Evolutionary conservation across 2,329 filamentous ascomycete genomes (phyloP), one percentile per base, ranked within the genome.

Genomic region (Furcasterigmium sp.): DNA sequence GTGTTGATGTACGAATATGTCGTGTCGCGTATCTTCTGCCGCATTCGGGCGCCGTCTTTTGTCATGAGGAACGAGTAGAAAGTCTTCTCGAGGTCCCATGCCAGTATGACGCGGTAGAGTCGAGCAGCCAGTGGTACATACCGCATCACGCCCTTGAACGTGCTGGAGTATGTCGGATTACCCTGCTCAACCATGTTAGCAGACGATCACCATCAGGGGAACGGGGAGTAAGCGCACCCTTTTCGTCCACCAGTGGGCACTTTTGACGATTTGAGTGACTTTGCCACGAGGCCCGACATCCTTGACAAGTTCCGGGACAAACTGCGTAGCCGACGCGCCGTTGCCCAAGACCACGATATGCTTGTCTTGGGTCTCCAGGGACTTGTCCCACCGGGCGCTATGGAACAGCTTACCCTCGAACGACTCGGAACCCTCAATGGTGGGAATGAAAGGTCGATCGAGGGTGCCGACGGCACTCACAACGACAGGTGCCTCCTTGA

Each of bases 281-380:
- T 29, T 42, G 20, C 40, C 32, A 4, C 40, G 20, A 18, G 40
- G 40, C 23, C 40, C 40, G 14, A 29, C 40, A 3, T 36, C 20
- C 14, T 37, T 42, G 23, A 56, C 53, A n/a, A 72, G 61, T 28
- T 68, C 62, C 3, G 69, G 70, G 2, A 73, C 63, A 32, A 72
- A 69, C 50, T 73, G 70, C 1, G 69, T 72, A 7, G 69, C 70
- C 39, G 62, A 67, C 48, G 68, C 72, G 29, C 69, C 69, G 44
- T 73, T 73, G 15, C 65, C 66, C 63, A 43, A 8, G 13, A 44
- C 37, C 7, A 67, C 57, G 8, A 69, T 57, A 37, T 65, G 55
- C 44, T 66, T 68, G 15, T 51, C 54, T 5, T 50, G 50, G 58
- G 58, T 64, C 19, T 66, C 56, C 42, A 69, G 62, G 6, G 40